These are phyloP conservation scores for Periglandula ipomoeae DNA, from an alignment of 2,329 filamentous ascomycete species.

Conservation along the genomic window DNA sequence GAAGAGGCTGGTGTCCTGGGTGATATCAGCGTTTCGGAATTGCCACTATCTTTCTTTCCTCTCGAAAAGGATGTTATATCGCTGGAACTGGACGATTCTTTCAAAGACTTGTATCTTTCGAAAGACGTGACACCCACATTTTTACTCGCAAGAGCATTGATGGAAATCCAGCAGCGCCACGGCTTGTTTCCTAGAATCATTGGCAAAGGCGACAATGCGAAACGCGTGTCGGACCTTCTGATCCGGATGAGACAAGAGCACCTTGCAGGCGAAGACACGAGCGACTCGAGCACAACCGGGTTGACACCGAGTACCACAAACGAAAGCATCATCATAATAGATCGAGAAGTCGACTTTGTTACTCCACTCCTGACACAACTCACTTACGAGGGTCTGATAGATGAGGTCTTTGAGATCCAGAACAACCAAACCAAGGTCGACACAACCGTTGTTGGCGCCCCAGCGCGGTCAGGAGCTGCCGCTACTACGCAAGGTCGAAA, in stretches of 20 bases:
- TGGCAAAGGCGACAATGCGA: conserved; percentile 92
- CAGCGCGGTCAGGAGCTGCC: conserved; percentile 51
- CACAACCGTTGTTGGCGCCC: conserved; percentile 75
- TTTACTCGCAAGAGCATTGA: conserved; percentile 80
- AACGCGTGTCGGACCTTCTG: conserved; percentile 77
- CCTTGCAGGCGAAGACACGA: conserved; percentile 65
- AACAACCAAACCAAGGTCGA: conserved; percentile 93
- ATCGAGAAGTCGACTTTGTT: conserved; percentile 89
- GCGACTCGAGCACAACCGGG: conserved; percentile 51
- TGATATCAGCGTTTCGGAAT: conserved; percentile 80
- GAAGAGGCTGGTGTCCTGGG: conserved; percentile 91
- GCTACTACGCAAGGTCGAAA: conserved; percentile 56
- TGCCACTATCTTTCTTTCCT: conserved; percentile 83
- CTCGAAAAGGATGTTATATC: conserved; percentile 87
- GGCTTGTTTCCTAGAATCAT: conserved; percentile 91
- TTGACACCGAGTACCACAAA: conserved; percentile 78
- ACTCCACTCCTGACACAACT: conserved; percentile 88
- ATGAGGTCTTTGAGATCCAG: conserved; percentile 85
- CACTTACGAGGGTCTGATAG: conserved; percentile 92
- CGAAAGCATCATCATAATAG: conserved; percentile 89
- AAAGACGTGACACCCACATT: conserved; percentile 91
- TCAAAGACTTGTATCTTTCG: conserved; percentile 76
- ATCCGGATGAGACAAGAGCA: conserved; percentile 87
- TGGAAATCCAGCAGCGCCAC: conserved; percentile 86
- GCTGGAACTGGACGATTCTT: conserved; percentile 79